Conservation (phyloP, 257 asterid species). For the Osmanthus fragrans region DNA sequence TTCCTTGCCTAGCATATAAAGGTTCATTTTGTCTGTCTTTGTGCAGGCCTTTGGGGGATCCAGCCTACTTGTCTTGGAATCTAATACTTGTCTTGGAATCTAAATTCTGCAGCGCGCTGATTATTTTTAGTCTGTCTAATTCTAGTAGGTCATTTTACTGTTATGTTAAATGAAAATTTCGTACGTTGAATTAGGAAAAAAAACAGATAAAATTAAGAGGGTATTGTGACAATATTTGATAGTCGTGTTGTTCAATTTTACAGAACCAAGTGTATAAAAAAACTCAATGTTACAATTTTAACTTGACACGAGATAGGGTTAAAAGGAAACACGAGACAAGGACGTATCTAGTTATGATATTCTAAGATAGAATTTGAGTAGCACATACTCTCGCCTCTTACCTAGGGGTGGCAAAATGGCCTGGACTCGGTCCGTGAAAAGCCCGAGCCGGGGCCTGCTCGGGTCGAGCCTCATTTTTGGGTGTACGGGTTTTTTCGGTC, state of each 20-base stretch:
- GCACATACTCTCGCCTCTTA: too few relatives aligned
- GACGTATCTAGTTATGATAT: too few relatives aligned
- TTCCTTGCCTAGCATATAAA: neutral
- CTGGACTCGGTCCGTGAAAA: too few relatives aligned
- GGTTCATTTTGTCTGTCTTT: neutral
- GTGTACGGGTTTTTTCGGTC: too few relatives aligned
- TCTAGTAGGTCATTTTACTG: neutral
- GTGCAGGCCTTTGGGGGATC: slow-evolving; percentile 91
- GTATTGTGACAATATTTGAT: neutral
- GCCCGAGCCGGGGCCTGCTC: too few relatives aligned
- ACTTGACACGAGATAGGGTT: too few relatives aligned
- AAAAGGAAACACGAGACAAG: too few relatives aligned
- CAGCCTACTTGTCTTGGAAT: slow-evolving; percentile 83
- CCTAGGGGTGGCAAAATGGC: too few relatives aligned
- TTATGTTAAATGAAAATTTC: neutral
- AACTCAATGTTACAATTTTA: neutral
- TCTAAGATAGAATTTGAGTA: too few relatives aligned
- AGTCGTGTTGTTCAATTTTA: neutral
- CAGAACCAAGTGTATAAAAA: neutral
- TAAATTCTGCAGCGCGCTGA: neutral
- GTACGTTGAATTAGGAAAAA: neutral
- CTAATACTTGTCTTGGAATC: slow-evolving; percentile 72
- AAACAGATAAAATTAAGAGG: neutral
- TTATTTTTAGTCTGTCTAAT: neutral
- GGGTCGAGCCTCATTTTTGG: too few relatives aligned